phyloP scores from a whole-genome alignment of 768 basidiomycete species.

The Suillus placidus region DNA sequence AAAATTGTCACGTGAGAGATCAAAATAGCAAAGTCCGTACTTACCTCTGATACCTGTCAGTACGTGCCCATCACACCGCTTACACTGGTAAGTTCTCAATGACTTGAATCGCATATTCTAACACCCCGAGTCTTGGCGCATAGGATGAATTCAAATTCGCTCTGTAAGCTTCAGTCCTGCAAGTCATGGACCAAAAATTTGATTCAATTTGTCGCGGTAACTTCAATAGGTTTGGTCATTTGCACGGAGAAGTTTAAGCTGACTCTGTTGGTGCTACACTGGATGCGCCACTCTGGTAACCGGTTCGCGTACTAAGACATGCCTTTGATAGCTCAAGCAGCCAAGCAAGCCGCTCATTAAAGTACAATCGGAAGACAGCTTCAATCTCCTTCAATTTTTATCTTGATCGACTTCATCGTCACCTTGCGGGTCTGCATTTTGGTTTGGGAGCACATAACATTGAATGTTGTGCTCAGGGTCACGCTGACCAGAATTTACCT shows the following conservation, averaged over 20 bases:
- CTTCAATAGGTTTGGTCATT: not conserved
- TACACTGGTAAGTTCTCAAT: not conserved
- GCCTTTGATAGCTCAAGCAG: not conserved
- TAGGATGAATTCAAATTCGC: not conserved
- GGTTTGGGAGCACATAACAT: not conserved
- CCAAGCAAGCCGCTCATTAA: not conserved
- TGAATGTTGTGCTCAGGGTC: not conserved
- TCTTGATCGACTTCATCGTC: not conserved
- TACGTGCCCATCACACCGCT: not conserved
- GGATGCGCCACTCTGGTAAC: not conserved
- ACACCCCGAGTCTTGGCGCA: not conserved
- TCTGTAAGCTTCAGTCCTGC: not conserved
- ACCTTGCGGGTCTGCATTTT: not conserved
- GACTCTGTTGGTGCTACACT: not conserved
- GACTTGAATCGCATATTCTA: not conserved
- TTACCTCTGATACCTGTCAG: not conserved
- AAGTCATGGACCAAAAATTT: not conserved
- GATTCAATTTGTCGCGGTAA: not conserved
- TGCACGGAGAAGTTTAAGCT: not conserved
- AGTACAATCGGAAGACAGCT: not conserved
- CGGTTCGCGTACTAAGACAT: not conserved
- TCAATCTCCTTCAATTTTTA: not conserved
- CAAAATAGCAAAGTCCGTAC: not conserved
- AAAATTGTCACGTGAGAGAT: conserved; percentile 5
- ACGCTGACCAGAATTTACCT: not conserved